Evolutionary conservation across 2,329 filamentous ascomycete species (phyloP).

Genomic region (Beauveria brongniartii): DNA sequence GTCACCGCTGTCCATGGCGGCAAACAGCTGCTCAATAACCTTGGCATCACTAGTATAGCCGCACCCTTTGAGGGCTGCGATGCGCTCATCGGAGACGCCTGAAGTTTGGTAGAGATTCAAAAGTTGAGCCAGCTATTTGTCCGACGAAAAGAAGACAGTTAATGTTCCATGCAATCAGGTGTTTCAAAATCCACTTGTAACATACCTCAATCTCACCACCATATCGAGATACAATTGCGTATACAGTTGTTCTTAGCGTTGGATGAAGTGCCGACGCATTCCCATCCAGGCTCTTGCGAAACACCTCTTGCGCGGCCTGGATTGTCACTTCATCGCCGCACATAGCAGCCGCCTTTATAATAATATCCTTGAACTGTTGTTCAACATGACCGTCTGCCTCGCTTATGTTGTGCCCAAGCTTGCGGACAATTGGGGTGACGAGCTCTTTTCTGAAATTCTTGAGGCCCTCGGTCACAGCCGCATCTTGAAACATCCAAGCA

Average conservation of each 20-base stretch:
- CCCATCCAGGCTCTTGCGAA: slow-evolving; percentile 71
- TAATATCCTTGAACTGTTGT: slow-evolving; percentile 88
- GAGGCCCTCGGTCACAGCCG: slow-evolving; percentile 63
- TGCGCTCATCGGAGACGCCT: slow-evolving; percentile 66
- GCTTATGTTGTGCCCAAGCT: slow-evolving; percentile 80
- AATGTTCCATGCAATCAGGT: too few relatives aligned
- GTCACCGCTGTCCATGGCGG: slow-evolving; percentile 57
- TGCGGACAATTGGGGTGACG: slow-evolving; percentile 69
- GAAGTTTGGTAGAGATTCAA: slow-evolving; percentile 52
- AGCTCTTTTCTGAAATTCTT: slow-evolving; percentile 77
- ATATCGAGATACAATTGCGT: slow-evolving; percentile 73
- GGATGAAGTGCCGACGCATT: slow-evolving; percentile 79
- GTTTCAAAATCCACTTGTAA: slow-evolving; percentile 26
- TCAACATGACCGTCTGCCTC: slow-evolving; percentile 79
- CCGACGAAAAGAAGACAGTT: background rate
- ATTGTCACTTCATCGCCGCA: slow-evolving; percentile 72
- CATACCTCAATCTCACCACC: slow-evolving; percentile 67
- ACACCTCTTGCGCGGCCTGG: slow-evolving; percentile 80
- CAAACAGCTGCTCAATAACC: slow-evolving; percentile 74
- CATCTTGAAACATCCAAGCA: slow-evolving; percentile 75
- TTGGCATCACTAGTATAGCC: slow-evolving; percentile 69
- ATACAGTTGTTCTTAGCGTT: slow-evolving; percentile 82
- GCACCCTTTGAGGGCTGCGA: slow-evolving; percentile 77
- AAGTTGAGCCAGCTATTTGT: slow-evolving; percentile 63
- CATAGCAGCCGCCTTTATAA: slow-evolving; percentile 77